Percentiles rank a stretch among this genome's conserved stretches.
Conservation (phyloP, 352 stramenopile genomes). For the Phytophthora megakarya region DNA sequence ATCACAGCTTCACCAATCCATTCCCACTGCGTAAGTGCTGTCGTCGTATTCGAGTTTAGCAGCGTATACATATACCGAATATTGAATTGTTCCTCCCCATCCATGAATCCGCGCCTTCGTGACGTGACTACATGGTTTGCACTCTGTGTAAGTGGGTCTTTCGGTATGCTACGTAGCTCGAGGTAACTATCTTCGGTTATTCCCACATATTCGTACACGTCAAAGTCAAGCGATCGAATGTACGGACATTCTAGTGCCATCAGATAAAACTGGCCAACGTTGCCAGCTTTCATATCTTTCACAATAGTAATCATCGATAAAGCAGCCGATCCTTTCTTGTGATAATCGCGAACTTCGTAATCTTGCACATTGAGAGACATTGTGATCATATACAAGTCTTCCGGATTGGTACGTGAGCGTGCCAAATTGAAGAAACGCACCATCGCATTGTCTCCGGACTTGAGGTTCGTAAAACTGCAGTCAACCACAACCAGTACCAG, state of each 20-base stretch:
- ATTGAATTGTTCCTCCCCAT: slow-evolving; percentile 39
- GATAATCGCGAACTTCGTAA: slow-evolving; percentile 29
- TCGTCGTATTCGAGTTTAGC: slow-evolving; percentile 18
- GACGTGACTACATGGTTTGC: slow-evolving; percentile 33
- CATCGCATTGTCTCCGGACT: slow-evolving; percentile 13
- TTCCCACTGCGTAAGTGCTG: slow-evolving; percentile 22
- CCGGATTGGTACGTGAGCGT: slow-evolving; percentile 10
- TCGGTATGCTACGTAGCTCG: slow-evolving; percentile 24
- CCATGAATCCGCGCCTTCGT: slow-evolving; percentile 35
- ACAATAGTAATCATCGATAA: slow-evolving; percentile 36
- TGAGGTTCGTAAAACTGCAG: slow-evolving; percentile 40
- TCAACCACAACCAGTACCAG: slow-evolving; percentile 49
- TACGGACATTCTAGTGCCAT: slow-evolving; percentile 42
- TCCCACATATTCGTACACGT: slow-evolving; percentile 30
- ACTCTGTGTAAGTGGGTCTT: slow-evolving; percentile 11
- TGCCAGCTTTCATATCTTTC: slow-evolving; percentile 18
- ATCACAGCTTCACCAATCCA: slow-evolving; percentile 32
- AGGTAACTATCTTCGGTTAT: slow-evolving; percentile 31
- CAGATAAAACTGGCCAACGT: slow-evolving; percentile 24
- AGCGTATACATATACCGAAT: slow-evolving; percentile 34
- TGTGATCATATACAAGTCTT: slow-evolving; percentile 27
- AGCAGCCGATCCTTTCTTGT: slow-evolving; percentile 21
- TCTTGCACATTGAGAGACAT: slow-evolving; percentile 41
- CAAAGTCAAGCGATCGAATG: slow-evolving; percentile 31
- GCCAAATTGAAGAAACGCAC: slow-evolving; percentile 42